Conservation (phyloP, 2,329 filamentous ascomycete genomes). For the Pleurostoma richardsiae region DNA sequence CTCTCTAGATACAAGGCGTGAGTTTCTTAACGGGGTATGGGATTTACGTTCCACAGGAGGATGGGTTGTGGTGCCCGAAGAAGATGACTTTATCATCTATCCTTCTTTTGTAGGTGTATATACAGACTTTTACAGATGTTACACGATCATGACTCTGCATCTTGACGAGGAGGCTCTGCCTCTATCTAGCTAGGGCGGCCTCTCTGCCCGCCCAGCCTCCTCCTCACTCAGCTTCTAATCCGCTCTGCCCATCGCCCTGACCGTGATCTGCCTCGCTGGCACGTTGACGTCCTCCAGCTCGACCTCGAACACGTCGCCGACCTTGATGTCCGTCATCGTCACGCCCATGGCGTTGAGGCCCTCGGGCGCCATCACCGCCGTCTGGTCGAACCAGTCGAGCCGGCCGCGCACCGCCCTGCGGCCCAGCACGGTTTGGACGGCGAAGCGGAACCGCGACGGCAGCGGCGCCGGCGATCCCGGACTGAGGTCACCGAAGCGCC, state of each 20-base stretch:
- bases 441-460: slow-evolving; percentile 44
- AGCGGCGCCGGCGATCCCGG: slow-evolving; percentile 17
- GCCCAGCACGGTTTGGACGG: slow-evolving; percentile 31
- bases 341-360: slow-evolving; percentile 30
- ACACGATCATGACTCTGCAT: too few relatives aligned
- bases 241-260: slow-evolving; percentile 35
- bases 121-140: too few relatives aligned
- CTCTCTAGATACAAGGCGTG: too few relatives aligned
- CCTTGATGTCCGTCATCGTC: slow-evolving; percentile 30
- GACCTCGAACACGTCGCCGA: slow-evolving; percentile 52
- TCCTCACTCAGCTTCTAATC: background rate
- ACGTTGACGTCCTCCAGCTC: slow-evolving; percentile 50
- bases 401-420: slow-evolving; percentile 28
- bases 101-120: background rate
- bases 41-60: too few relatives aligned
- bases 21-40: too few relatives aligned
- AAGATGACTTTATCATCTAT: too few relatives aligned
- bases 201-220: background rate
- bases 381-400: slow-evolving; percentile 46
- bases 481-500: slow-evolving; percentile 33
- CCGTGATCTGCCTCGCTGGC: slow-evolving; percentile 35
- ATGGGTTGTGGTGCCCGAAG: too few relatives aligned
- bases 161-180: too few relatives aligned
- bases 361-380: slow-evolving; percentile 32
- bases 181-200: too few relatives aligned